phyloP scores from a whole-genome alignment of 139 green algal species.

The Pleodorina starrii region DNA sequence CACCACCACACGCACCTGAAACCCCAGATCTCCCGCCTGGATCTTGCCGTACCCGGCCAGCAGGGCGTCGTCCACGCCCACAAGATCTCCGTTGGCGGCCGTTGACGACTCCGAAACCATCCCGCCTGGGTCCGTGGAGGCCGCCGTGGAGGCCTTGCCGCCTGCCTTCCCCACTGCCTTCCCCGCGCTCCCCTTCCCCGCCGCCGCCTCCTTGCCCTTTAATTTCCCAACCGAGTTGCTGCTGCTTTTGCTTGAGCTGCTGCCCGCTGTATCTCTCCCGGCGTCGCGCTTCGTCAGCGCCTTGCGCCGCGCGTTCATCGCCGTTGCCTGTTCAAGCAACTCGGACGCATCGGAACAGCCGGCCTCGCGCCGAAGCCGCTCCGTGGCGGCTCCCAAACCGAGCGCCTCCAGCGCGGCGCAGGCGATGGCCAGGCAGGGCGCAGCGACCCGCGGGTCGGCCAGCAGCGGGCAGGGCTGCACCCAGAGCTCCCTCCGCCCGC shows the following conservation, averaged over 20 bases:
- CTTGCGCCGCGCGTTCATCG: not conserved
- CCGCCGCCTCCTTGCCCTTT: not conserved
- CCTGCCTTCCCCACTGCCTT: not conserved
- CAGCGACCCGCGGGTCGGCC: not conserved
- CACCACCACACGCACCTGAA: slow-evolving; percentile 1
- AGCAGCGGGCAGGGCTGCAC: slow-evolving; percentile 10
- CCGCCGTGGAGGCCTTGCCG: not conserved
- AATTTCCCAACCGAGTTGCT: not conserved
- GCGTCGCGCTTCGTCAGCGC: not conserved
- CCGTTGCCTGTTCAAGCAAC: not conserved
- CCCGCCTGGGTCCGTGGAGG: not conserved
- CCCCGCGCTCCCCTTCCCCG: not conserved
- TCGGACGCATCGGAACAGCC: not conserved
- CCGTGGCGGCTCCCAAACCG: not conserved
- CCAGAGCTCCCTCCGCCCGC: not conserved
- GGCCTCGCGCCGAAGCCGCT: not conserved
- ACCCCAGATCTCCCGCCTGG: not conserved
- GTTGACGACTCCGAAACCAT: not conserved
- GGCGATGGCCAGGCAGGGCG: not conserved
- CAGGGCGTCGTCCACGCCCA: not conserved
- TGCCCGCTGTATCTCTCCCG: not conserved
- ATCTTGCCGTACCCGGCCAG: slow-evolving; percentile 3
- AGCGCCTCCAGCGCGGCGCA: slow-evolving; percentile 2
- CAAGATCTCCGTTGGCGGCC: not conserved
- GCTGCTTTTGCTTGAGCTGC: not conserved